Evolutionary conservation across 768 basidiomycete species (phyloP).

Genomic region (Russula sp.): DNA sequence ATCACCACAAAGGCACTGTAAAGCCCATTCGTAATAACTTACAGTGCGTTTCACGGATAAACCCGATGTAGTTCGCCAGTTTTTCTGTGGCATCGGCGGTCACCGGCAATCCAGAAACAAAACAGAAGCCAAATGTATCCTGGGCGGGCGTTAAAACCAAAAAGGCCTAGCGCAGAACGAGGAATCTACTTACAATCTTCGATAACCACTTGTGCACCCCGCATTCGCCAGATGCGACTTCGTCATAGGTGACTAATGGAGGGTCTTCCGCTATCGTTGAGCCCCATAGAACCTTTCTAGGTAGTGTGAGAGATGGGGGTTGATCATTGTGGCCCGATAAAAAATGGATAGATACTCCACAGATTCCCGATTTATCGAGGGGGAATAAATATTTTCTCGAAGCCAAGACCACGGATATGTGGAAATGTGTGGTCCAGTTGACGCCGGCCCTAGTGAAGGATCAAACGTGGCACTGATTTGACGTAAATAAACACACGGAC

Average conservation of each 20-base stretch:
- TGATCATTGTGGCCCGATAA: background rate
- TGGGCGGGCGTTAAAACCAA: constrained; percentile 26
- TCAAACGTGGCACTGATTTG: background rate
- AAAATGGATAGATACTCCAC: constrained; percentile 39
- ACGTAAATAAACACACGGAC: constrained; percentile 35
- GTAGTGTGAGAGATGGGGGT: background rate
- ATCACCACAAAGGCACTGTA: background rate
- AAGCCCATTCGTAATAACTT: constrained; percentile 11
- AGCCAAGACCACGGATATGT: constrained; percentile 88
- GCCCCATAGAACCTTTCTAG: constrained; percentile 75
- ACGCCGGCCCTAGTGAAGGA: constrained; percentile 39
- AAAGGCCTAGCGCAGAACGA: background rate
- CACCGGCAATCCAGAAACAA: constrained; percentile 71
- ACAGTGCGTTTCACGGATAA: constrained; percentile 85
- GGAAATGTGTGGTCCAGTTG: constrained; percentile 60
- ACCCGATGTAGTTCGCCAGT: constrained; percentile 67
- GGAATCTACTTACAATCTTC: constrained; percentile 52
- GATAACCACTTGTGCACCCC: constrained; percentile 78
- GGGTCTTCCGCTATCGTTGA: constrained; percentile 65
- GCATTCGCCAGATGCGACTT: constrained; percentile 57
- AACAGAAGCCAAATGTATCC: constrained; percentile 86
- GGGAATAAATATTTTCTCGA: constrained; percentile 71
- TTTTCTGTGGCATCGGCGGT: constrained; percentile 81
- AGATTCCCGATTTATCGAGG: constrained; percentile 28
- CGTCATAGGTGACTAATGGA: constrained; percentile 64